Base-by-base conservation (phyloP, 2,329 filamentous ascomycete species). In the Akanthomyces lecanii region DNA sequence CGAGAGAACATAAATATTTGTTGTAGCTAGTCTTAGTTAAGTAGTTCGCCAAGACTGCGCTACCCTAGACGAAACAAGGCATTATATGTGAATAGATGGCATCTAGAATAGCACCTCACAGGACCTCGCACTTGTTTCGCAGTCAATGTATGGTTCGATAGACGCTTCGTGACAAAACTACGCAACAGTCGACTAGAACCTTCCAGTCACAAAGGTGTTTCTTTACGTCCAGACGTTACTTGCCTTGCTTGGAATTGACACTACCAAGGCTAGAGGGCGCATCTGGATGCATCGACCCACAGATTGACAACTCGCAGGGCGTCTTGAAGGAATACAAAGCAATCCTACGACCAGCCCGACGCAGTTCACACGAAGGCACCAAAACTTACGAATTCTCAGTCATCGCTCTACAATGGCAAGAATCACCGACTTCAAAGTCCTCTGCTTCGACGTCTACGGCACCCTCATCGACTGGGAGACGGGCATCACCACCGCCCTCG, bases 381-480 rank as follows among this genome's bases (percentile, higher is more conserved):
- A 23, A 18, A 12, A 5, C 14, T 16, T 16, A 40, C 4, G 5
- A 23, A 47, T 4, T 14, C 11, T 14, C 6, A 47, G 1, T 10
- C 10, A 47, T 25, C n/a, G 3, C 11, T 12, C 8, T 6, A 51
- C 18, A 6, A 10, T 40, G 66, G 8, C 66, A 5, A 45, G 45
- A 30, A 54, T 67, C n/a, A 40, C 54, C 10, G 66, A 70, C 64
- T 79, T 72, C 65, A 68, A 68, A 18, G 71, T 76, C 60, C 82
- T 92, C 55, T 87, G 85, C 67, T 92, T 94, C 75, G 90, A 95
- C 73, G 86, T 90, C 76, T 94, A 91, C 73, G 90, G 90, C 72
- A 94, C 91, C 0, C 81, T 94, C 1, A 86, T 93, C 63, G 89
- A 94, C 77, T 92, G 89, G 89, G 88, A 92, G 74, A 73, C 78